Evolutionary conservation across 768 basidiomycete genomes (phyloP).

Genomic region (Agaricus subrufescens): DNA sequence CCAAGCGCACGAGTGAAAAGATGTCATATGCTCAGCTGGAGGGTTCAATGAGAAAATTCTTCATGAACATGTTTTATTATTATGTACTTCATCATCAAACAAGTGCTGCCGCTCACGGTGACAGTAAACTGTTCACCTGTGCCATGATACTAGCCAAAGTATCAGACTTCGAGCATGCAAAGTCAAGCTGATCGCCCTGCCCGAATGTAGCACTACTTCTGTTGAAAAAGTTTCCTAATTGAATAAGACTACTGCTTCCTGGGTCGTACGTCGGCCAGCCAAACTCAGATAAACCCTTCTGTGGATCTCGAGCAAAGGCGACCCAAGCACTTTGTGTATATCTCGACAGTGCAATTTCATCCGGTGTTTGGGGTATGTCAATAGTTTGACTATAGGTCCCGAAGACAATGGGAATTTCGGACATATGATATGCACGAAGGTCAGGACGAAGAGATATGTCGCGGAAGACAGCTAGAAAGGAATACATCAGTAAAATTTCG

Average conservation of each 20-base stretch:
- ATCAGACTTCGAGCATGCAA: constrained; percentile 1
- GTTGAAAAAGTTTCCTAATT: constrained; percentile 20
- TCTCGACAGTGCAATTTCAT: constrained; percentile 26
- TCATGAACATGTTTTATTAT: too few species aligned
- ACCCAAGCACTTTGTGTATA: constrained; percentile 37
- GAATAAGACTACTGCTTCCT: constrained; percentile 13
- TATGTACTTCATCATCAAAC: too few species aligned
- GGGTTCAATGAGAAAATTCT: too few species aligned
- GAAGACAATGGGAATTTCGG: constrained; percentile 34
- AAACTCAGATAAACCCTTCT: constrained; percentile 18
- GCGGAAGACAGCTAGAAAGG: constrained; percentile 24
- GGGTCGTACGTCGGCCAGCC: constrained; percentile 21
- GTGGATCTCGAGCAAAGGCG: constrained; percentile 35
- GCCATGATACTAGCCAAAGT: constrained; percentile 4
- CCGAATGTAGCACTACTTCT: constrained; percentile 11
- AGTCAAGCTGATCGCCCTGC: background rate
- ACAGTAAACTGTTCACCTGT: background rate
- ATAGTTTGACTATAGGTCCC: constrained; percentile 26
- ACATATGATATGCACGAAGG: constrained; percentile 30
- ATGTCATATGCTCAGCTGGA: too few species aligned
- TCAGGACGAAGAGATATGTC: constrained; percentile 27
- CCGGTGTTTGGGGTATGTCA: constrained; percentile 16
- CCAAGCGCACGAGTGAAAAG: too few species aligned
- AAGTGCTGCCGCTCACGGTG: background rate
- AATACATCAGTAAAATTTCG: background rate